Percentiles rank a stretch among this genome's conserved stretches.
These are phyloP conservation scores for Diospyros kaki DNA, from an alignment of 148 eudicot genomes.

Conservation along the genomic window DNA sequence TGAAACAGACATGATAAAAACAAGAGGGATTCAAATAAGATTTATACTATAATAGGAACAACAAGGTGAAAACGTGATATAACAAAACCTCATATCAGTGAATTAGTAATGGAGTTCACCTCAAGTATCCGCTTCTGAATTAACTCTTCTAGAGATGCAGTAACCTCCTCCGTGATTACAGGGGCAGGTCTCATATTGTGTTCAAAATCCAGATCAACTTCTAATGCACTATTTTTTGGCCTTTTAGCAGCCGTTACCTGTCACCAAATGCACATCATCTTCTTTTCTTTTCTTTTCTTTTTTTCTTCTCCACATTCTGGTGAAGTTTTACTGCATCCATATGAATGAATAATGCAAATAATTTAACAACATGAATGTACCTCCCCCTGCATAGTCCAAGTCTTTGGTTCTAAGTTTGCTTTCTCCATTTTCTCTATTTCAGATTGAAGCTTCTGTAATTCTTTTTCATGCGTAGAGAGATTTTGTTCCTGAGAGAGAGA, in stretches of 20 bases:
- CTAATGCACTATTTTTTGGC: constrained; percentile 92
- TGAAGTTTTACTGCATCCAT: constrained; percentile 6
- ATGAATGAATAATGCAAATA: constrained; percentile 7
- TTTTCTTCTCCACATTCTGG: background rate
- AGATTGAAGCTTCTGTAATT: constrained; percentile 52
- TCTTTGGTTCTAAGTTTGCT: constrained; percentile 69
- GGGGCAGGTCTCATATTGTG: constrained; percentile 95
- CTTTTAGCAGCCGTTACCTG: constrained; percentile 89
- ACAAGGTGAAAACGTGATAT: background rate
- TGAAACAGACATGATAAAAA: no score
- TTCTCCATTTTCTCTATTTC: constrained; percentile 82
- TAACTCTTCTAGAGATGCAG: constrained; percentile 76
- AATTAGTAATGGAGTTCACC: constrained; percentile 31
- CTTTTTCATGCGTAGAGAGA: constrained; percentile 77
- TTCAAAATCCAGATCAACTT: constrained; percentile 90
- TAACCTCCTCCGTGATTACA: constrained; percentile 86
- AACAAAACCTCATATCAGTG: background rate
- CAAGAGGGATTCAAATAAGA: no score
- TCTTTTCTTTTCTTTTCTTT: no score
- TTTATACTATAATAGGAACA: background rate
- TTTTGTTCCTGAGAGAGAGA: constrained; percentile 39
- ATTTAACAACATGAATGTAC: constrained; percentile 18
- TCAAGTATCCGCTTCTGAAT: constrained; percentile 86
- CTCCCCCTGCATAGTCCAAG: constrained; percentile 97
- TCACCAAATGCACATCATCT: constrained; percentile 9